Base-by-base conservation (phyloP, 768 basidiomycete species). In the Strobilomyces echinocephalus region DNA sequence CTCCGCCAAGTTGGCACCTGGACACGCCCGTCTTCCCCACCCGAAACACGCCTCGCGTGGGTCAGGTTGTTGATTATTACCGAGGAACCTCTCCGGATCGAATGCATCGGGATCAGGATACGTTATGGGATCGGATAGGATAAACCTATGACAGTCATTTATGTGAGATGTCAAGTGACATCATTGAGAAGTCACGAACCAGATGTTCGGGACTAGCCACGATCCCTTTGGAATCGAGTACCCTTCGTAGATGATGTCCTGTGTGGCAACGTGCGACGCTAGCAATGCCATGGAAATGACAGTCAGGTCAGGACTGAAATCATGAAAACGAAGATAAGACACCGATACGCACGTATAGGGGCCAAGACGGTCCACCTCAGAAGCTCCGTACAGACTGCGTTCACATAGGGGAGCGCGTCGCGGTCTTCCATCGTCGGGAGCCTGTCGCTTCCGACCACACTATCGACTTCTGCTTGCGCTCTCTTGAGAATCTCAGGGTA, bases 171-270 rank as follows among this genome's bases (percentile, higher is more conserved):
- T 30, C 21, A 33, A 7, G 15, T 24, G 5, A n/a, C 1, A 8
- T 26, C 15, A n/a, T 1, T 44, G 16, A n/a, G 10, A 5, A 20
- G 21, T 5, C 40, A 55, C 57, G 2, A 10, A 61, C 63, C 57
- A 59, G 26, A 43, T 21, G 9, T 57, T 64, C 10, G 20, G 20
- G 7, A 58, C 4, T 1, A 56, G 34, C 12, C 39, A 10, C 0
- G 53, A 38, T 21, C 63, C 67, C n/a, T 62, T 60, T 1, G 61
- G 57, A 4, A 69, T 68, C 0, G 56, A 14, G 30, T 59, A 59
- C 2, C 63, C 67, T 3, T 64, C 38, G 21, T 60, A 57, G 40
- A 50, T 30, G 2, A 50, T 16, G 8, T 68, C 65, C 20, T 64
- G 45, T 18, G 43, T 50, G 10, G 39, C 41, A 41, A 47, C 44